Evolutionary conservation across 2,329 filamentous ascomycete genomes (phyloP), one percentile per base, ranked within the genome.

Genomic region (Epichloe hybrida): DNA sequence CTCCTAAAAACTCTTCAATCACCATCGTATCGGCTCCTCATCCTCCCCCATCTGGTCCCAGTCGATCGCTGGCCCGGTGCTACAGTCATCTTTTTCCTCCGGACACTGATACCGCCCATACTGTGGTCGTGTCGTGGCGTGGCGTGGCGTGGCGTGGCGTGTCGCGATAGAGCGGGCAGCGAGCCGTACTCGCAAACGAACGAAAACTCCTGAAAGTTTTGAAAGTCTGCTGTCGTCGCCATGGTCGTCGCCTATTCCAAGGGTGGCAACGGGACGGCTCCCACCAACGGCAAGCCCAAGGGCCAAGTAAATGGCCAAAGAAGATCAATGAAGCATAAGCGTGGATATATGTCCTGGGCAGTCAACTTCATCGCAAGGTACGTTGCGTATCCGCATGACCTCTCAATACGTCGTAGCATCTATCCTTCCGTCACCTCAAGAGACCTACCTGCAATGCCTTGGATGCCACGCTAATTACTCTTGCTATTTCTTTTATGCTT

Each of bases 351-450:
- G 31, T 51, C 54, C 17, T 67, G 71, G 62, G 56, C 70, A 39
- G 66, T 80, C 54, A 77, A 67, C 62, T 66, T 72, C 17, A 55
- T 75, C 35, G 76, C 79, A 15, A 78, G 81, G 80, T 80, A 70
- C 51, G 68, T 57, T 20, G 5, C 27, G 27, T 31, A 31, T 31
- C 27, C 27, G 27, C 27, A 31, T 31, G 9, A 4, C 27, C 2
- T 31, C 27, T 9, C 27, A 31, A 31, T 31, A 31, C 3, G 3
- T 31, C 27, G 27, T 31, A 31, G 27, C 27, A 31, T 11, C 27
- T 31, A 31, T 31, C 8, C 27, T 31, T 11, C 27, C 9, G 8
- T 31, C 27, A 9, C 27, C 27, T 31, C 27, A 11, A 31, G 9
- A 11, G 27, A 4, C 27, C 11, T 1, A 4, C 8, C 27, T 31